Evolutionary conservation across 495 filamentous ascomycete species (phyloP), one percentile per base, ranked within the genome.

Genomic region (Cenococcum geophilum): DNA sequence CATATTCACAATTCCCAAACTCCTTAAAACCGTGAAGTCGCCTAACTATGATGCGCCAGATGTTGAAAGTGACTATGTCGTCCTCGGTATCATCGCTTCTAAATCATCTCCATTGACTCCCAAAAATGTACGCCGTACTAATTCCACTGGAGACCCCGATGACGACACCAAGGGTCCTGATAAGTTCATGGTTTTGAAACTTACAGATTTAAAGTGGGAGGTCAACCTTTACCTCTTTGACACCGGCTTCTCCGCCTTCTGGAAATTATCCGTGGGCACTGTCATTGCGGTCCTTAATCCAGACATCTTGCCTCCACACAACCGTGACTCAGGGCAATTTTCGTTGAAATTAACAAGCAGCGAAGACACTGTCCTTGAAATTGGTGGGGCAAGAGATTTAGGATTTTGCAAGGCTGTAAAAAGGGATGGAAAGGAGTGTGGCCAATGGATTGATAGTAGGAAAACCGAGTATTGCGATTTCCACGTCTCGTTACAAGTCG

Each of bases 281-380:
- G 78, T 97, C 1, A 79, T 99, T 55, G 93, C 95, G 8, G 86
- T 99, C 37, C 77, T 99, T n/a, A 99, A 97, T 66, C 93, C 95
- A 0, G 84, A 75, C 1, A 86, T 97, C 65, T 86, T 99, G 82
- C 89, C 92, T 9, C 95, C 95, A 1, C 85, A 85, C 14, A 84
- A 83, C 55, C 77, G 84, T 14, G 87, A 89, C 58, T 92, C 88
- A 4, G 89, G 89, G 23, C 78, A 82, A 23, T 99, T 97, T 72
- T 89, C 86, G 37, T 78, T 99, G 25, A 84, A 86, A 0, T 80
- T 99, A 56, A 86, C 86, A 48, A 89, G 84, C 55, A 89, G 88
- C 40, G 86, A 88, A 40, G 93, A 99, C 62, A 92, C 85, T 0
- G 79, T 99, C 18, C 82, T 99, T 4, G 95, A 99, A 69, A 79